Base-by-base conservation (phyloP, 179 eudicot genomes). In the Spergularia azorica region DNA sequence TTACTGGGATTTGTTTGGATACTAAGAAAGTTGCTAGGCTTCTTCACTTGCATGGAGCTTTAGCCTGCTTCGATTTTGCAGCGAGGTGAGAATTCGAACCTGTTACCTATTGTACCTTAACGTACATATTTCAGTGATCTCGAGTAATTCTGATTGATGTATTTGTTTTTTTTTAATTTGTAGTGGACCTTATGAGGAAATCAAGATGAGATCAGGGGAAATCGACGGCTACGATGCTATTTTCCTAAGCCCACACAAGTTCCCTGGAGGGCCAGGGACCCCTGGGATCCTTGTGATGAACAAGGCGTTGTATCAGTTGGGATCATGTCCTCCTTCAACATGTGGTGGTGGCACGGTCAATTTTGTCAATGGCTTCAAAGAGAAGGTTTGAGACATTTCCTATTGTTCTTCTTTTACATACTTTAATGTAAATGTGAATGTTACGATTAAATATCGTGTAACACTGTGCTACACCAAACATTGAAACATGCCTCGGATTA, bases 331-430 rank as follows among this genome's bases (percentile, higher is more conserved):
- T 17, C 94, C 97, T n/a, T 88, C 92, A 0, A 92, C 91, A 5
- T 88, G 94, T 52, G 97, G 97, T 3, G 97, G 97, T 17, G 94
- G 97, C 0, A 90, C 91, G 11, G 97, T 90, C 9, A 57, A 82
- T 65, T 92, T 67, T 83, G 97, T 90, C 67, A 92, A 92, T 32
- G 74, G 84, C 46, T 92, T 66, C 66, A 71, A 51, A 20, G 89
- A 89, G 54, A 62, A 89, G 84, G 97, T 85, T 52, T 9, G 79
- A 38, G 32, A 26, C 32, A 26, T 26, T 26, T 26, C 32, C 32
- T 26, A 26, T 26, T 26, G 32, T 26, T 26, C 32, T 26, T 26
- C 32, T 26, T 26, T 26, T 26, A 26, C 32, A 26, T 26, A 26
- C 32, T 26, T 2, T 26, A 26, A 26, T 26, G 32, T 26, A 26